phyloP scores from a whole-genome alignment of 202 grass and related monocot genomes.

The Panicum hallii region DNA sequence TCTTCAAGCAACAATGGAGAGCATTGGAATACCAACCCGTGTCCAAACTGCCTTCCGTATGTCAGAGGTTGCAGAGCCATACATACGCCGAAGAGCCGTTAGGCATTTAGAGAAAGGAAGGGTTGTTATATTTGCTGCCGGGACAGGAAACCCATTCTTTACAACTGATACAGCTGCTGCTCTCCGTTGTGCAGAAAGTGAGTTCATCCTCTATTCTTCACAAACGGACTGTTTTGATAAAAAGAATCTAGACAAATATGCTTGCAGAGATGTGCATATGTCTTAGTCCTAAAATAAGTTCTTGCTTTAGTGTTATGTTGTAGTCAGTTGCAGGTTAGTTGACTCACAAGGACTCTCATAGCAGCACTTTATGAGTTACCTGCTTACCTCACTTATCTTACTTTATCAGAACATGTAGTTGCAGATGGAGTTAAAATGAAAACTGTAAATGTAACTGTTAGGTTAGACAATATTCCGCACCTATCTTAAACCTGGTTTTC shows the following conservation, averaged over 20 bases:
- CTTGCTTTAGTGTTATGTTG: slow-evolving; percentile 5
- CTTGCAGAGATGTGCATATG: neutral
- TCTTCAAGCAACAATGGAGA: slow-evolving; percentile 99
- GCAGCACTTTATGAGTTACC: neutral
- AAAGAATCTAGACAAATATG: slow-evolving; percentile 30
- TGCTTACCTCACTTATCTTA: neutral
- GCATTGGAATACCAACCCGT: slow-evolving; percentile 92
- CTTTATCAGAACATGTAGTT: slow-evolving; percentile 17
- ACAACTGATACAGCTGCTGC: slow-evolving; percentile 99
- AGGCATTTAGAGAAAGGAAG: slow-evolving; percentile 98
- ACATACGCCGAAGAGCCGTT: slow-evolving; percentile 89
- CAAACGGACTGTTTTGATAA: neutral
- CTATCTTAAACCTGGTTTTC: neutral
- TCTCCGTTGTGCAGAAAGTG: slow-evolving; percentile 99
- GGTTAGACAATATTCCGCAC: neutral
- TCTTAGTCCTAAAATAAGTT: slow-evolving; percentile 4
- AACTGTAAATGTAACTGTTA: neutral
- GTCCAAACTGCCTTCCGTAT: slow-evolving; percentile 99
- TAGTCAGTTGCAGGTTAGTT: slow-evolving; percentile 8
- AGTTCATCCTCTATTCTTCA: slow-evolving; percentile 52
- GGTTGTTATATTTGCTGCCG: slow-evolving; percentile 98
- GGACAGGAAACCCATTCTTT: slow-evolving; percentile 97
- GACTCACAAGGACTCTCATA: neutral
- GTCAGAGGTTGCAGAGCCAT: slow-evolving; percentile 98
- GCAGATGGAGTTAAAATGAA: slow-evolving; percentile 3